Evolutionary conservation across 768 basidiomycete species (phyloP).

Genomic region (Termitomyces titanicus): DNA sequence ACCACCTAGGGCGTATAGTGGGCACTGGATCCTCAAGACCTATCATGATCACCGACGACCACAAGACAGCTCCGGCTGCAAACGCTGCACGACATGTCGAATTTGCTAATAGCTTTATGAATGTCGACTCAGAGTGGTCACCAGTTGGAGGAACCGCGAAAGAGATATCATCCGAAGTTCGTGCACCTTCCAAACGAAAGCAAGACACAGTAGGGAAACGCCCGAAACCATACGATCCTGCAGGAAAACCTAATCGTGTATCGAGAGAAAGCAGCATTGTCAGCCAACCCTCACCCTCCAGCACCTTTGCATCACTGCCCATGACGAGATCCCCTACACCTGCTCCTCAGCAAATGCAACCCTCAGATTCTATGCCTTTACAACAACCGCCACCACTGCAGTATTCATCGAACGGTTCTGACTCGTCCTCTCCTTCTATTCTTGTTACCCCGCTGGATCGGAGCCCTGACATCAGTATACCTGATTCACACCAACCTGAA

Average conservation of each 20-base stretch:
- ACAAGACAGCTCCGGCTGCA: conserved; percentile 66
- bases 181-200: conserved; percentile 48
- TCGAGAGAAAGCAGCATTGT: conserved; percentile 55
- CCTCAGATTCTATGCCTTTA: conserved; percentile 23
- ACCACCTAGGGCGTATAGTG: conserved; percentile 73
- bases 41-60: conserved; percentile 99
- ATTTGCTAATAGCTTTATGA: conserved; percentile 27
- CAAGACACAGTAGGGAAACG: conserved; percentile 53
- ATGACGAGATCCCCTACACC: conserved; percentile 45
- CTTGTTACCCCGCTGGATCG: conserved; percentile 42
- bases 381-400: conserved; percentile 33
- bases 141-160: conserved; percentile 25
- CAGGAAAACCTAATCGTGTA: conserved; percentile 38
- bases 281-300: conserved; percentile 45
- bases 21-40: conserved; percentile 81
- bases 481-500: conserved; percentile 24
- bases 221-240: conserved; percentile 66
- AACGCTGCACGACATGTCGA: conserved; percentile 28
- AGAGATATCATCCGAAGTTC: conserved; percentile 30
- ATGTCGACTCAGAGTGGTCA: conserved; percentile 50
- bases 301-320: conserved; percentile 40
- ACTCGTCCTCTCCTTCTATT: conserved; percentile 44
- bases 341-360: conserved; percentile 26
- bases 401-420: conserved; percentile 37
- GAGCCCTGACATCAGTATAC: conserved; percentile 36